Conservation (phyloP, 2,329 filamentous ascomycete genomes). For the Cladophialophora chaetospira region DNA sequence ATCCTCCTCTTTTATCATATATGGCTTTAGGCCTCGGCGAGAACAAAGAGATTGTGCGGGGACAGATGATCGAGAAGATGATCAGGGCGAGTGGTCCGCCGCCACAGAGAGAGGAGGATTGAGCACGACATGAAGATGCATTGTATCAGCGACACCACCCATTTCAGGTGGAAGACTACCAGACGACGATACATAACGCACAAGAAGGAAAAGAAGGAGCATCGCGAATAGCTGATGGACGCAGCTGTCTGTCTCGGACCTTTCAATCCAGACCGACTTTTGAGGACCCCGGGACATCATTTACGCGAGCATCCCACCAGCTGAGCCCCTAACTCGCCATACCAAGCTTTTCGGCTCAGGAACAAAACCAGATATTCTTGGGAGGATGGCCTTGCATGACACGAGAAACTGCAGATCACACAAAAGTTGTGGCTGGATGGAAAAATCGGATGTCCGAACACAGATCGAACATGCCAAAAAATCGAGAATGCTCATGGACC, state of each 20-base stretch:
- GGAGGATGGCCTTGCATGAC: slow-evolving; percentile 2
- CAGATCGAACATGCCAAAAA: neutral
- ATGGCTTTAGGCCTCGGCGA: slow-evolving; percentile 89
- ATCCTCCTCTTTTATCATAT: slow-evolving; percentile 84
- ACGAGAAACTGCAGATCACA: neutral
- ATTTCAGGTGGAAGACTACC: neutral
- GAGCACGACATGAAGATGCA: neutral
- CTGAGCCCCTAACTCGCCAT: neutral
- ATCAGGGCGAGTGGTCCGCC: slow-evolving; percentile 66
- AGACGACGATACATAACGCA: neutral
- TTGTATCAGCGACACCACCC: neutral
- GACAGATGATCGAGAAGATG: slow-evolving; percentile 76
- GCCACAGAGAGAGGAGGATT: slow-evolving; percentile 50
- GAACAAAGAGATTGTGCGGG: slow-evolving; percentile 74
- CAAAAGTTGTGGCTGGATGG: neutral
- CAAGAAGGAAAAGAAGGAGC: neutral
- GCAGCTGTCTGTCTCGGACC: neutral
- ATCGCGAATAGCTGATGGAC: neutral
- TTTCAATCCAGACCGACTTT: neutral
- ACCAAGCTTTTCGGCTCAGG: slow-evolving; percentile 11
- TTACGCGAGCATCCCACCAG: slow-evolving; percentile 3
- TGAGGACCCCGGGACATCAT: slow-evolving; percentile 12
- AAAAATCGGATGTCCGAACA: neutral
- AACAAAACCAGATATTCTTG: slow-evolving; percentile 1
- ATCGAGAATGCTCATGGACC: neutral